phyloP scores from a whole-genome alignment of 192 early-diverging fungal species.

The Oehlia diaphana region DNA sequence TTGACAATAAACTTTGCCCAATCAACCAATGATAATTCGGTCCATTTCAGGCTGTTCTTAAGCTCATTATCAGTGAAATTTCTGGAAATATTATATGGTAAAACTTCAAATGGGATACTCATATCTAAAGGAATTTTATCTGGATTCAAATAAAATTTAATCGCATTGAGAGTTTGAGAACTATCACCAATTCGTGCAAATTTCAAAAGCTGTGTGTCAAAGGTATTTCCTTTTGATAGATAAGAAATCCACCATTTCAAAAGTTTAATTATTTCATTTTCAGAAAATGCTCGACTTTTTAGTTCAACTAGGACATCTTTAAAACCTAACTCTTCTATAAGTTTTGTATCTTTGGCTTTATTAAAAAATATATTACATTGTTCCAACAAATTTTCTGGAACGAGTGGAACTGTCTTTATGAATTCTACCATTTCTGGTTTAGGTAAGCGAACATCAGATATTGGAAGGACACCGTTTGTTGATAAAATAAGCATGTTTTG shows the following conservation, averaged over 20 bases:
- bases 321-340: constrained; percentile 53
- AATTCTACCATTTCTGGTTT: constrained; percentile 58
- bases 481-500: constrained; percentile 62
- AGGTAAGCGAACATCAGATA: constrained; percentile 58
- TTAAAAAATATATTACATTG: constrained; percentile 55
- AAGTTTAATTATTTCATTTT: constrained; percentile 61
- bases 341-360: constrained; percentile 41
- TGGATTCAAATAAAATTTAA: constrained; percentile 62
- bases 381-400: constrained; percentile 52
- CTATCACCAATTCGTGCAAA: constrained; percentile 49
- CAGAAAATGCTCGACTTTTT: constrained; percentile 49
- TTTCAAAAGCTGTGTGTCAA: constrained; percentile 45
- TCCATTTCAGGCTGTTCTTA: not conserved
- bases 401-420: constrained; percentile 61
- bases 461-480: constrained; percentile 58
- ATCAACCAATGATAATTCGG: not conserved
- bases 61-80: not conserved
- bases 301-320: constrained; percentile 70
- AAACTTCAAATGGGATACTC: not conserved
- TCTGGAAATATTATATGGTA: constrained; percentile 8
- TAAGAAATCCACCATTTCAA: constrained; percentile 78
- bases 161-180: constrained; percentile 44
- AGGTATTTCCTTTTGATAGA: constrained; percentile 35
- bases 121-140: not conserved
- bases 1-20: constrained; percentile 13